Evolutionary conservation across 2,329 filamentous ascomycete genomes (phyloP).

Genomic region (Talaromyces sp.): DNA sequence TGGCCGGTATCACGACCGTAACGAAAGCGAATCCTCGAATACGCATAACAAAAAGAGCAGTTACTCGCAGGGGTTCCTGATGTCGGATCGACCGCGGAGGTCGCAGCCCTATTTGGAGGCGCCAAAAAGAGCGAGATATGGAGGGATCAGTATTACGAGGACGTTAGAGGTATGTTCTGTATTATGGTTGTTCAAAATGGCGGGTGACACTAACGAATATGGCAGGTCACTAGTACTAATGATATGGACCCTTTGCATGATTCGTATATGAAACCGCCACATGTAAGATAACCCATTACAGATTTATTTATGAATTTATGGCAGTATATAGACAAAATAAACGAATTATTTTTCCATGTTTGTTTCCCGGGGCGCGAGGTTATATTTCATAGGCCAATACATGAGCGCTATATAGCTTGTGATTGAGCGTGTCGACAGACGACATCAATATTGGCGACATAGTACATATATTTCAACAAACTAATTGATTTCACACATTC

Average conservation of each 20-base stretch:
- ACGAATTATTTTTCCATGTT: not conserved
- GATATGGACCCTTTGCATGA: constrained; percentile 7
- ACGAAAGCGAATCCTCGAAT: not conserved
- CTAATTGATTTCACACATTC: not conserved
- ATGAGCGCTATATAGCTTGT: too few species aligned
- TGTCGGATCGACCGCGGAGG: constrained; percentile 2
- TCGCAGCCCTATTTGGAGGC: not conserved
- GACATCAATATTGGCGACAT: not conserved
- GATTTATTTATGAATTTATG: not conserved
- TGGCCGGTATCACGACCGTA: not conserved
- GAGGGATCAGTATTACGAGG: constrained; percentile 8
- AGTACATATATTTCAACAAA: not conserved
- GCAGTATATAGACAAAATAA: not conserved
- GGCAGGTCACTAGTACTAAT: constrained; percentile 5
- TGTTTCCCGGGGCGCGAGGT: too few species aligned
- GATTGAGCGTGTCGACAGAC: not conserved
- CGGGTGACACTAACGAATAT: not conserved
- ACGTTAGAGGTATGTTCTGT: constrained; percentile 7
- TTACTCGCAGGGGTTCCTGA: not conserved
- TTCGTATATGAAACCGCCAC: not conserved
- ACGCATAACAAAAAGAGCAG: not conserved
- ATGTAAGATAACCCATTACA: not conserved
- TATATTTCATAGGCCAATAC: too few species aligned
- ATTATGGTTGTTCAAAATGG: not conserved
- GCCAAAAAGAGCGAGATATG: not conserved